Evolutionary conservation across 495 filamentous ascomycete genomes (phyloP).

Genomic region (Penicillium tannophilum): DNA sequence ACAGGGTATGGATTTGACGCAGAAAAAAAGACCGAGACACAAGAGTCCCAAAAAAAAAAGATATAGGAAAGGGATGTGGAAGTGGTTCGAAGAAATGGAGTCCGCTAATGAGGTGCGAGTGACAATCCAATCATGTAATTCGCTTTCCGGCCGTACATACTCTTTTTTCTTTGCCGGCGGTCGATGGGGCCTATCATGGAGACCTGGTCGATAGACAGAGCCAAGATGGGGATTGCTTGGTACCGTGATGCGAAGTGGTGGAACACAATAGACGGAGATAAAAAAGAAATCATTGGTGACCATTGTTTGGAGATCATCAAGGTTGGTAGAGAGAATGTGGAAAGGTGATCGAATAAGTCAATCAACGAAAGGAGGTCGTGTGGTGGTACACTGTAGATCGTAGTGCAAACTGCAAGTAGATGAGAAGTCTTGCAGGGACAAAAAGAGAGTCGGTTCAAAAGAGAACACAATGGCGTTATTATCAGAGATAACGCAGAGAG

Average conservation of each 20-base stretch:
- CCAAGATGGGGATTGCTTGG: not conserved
- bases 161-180: not conserved
- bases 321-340: conserved; percentile 10
- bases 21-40: conserved; percentile 9
- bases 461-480: not conserved
- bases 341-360: conserved; percentile 5
- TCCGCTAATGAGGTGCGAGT: conserved; percentile 1
- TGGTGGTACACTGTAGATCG: conserved; percentile 13
- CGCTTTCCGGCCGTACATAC: not conserved
- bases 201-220: not conserved
- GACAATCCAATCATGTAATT: not conserved
- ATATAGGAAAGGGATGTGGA: conserved; percentile 5
- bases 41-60: conserved; percentile 4
- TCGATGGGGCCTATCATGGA: not conserved
- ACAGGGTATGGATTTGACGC: conserved; percentile 31
- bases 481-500: not conserved
- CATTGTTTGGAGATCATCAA: conserved; percentile 4
- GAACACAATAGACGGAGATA: conserved; percentile 9
- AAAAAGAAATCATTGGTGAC: conserved; percentile 17
- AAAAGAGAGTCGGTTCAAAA: conserved; percentile 7
- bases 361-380: conserved; percentile 9
- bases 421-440: conserved; percentile 13
- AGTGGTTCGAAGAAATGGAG: not conserved
- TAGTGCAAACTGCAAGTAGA: not conserved
- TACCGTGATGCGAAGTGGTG: not conserved